Evolutionary conservation across 2,329 filamentous ascomycete genomes (phyloP).

Genomic region (Lachnellula occidentalis): DNA sequence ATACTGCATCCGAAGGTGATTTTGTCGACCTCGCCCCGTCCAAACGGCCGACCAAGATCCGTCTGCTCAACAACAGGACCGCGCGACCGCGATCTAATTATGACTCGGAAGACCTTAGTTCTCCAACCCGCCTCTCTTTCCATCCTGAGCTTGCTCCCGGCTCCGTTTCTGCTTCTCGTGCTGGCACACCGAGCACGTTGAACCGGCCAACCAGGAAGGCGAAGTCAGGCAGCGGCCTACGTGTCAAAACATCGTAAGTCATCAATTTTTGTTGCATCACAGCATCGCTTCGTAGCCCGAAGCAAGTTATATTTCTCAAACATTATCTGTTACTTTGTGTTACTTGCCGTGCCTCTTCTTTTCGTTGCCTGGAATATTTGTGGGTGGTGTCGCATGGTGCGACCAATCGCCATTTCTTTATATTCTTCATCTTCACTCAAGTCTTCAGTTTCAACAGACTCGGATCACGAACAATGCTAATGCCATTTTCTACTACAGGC

Average conservation of each 20-base stretch:
- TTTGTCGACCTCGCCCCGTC: constrained; percentile 14
- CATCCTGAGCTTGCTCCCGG: constrained; percentile 38
- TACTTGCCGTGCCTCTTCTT: constrained; percentile 8
- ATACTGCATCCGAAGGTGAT: constrained; percentile 23
- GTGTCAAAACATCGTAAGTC: constrained; percentile 66
- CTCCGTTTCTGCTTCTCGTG: constrained; percentile 50
- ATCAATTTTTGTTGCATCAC: constrained; percentile 15
- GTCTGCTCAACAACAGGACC: constrained; percentile 23
- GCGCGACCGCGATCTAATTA: constrained; percentile 35
- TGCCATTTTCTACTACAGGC: constrained; percentile 42
- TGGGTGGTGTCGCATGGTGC: constrained; percentile 24
- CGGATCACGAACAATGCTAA: constrained; percentile 18
- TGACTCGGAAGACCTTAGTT: constrained; percentile 47
- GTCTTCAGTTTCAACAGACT: neutral
- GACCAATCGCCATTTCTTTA: constrained; percentile 13
- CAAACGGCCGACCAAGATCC: constrained; percentile 16
- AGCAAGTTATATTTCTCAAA: constrained; percentile 1
- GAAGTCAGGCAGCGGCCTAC: constrained; percentile 49
- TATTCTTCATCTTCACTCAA: constrained; percentile 1
- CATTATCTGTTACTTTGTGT: constrained; percentile 11
- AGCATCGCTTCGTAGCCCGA: constrained; percentile 6
- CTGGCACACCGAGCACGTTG: constrained; percentile 52
- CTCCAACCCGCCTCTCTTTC: constrained; percentile 47
- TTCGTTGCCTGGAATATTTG: constrained; percentile 14
- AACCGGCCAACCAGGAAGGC: constrained; percentile 52